Conservation (phyloP, 768 basidiomycete genomes). For the Pleurotus pulmonarius region DNA sequence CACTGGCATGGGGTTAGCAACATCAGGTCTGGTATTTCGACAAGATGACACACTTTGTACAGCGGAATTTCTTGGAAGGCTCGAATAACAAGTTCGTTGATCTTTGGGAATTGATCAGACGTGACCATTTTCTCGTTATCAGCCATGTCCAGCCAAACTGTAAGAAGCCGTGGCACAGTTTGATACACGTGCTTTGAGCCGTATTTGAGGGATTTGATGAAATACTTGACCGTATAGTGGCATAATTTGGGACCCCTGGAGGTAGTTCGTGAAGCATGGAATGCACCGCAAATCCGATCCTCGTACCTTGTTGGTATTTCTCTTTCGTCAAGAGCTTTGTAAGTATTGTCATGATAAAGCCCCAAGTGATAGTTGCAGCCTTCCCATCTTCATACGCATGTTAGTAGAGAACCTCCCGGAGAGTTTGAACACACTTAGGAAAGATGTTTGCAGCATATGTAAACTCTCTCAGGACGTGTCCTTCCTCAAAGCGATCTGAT, state of each 20-base stretch:
- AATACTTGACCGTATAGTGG: constrained; percentile 60
- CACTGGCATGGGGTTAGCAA: constrained; percentile 49
- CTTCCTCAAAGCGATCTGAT: constrained; percentile 72
- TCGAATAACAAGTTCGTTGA: constrained; percentile 53
- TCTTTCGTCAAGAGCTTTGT: constrained; percentile 42
- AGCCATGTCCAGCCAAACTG: constrained; percentile 92
- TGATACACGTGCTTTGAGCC: constrained; percentile 98
- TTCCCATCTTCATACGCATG: constrained; percentile 57
- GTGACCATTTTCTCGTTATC: constrained; percentile 39
- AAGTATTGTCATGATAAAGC: constrained; percentile 81
- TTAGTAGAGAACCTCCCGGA: background rate
- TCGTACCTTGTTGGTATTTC: constrained; percentile 47
- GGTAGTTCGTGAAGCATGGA: background rate
- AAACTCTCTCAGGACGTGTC: constrained; percentile 59
- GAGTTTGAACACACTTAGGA: constrained; percentile 36
- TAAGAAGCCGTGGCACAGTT: constrained; percentile 89
- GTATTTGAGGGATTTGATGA: constrained; percentile 62
- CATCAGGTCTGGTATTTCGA: background rate
- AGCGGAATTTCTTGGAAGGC: constrained; percentile 61
- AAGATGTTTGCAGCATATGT: constrained; percentile 44
- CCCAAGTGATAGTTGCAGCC: constrained; percentile 85
- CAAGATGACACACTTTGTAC: constrained; percentile 60
- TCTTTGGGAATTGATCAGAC: constrained; percentile 43
- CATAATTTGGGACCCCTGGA: constrained; percentile 63
- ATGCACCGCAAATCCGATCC: background rate